These are phyloP conservation scores for Ceratobasidium sp. DNA, from an alignment of 1,284 basidiomycete species.

Conservation along the genomic window DNA sequence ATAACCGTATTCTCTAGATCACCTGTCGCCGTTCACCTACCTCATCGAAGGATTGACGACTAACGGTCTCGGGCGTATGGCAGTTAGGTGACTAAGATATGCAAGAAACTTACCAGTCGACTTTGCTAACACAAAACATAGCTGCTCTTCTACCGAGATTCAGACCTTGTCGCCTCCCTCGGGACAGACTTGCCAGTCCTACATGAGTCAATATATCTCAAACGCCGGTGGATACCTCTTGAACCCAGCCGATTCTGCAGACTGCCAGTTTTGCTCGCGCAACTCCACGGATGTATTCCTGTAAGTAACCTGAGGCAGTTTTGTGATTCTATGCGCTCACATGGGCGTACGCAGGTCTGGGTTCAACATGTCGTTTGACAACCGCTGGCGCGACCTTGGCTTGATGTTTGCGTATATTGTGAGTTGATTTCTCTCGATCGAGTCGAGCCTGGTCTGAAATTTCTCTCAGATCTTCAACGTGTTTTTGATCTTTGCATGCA, in stretches of 20 bases:
- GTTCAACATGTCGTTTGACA: constrained; percentile 73
- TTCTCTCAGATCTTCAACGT: constrained; percentile 25
- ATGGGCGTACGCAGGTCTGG: constrained; percentile 63
- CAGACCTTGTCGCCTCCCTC: constrained; percentile 74
- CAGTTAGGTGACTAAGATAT: not conserved
- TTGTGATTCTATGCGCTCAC: not conserved
- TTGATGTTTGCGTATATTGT: constrained; percentile 67
- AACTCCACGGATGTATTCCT: constrained; percentile 61
- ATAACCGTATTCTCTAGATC: constrained; percentile 53
- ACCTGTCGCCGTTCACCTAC: constrained; percentile 78
- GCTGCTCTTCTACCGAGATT: constrained; percentile 75
- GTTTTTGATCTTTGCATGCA: constrained; percentile 17
- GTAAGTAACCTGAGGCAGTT: constrained; percentile 32
- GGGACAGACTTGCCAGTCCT: constrained; percentile 77
- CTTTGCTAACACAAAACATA: constrained; percentile 53
- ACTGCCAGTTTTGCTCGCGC: constrained; percentile 69
- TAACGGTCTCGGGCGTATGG: constrained; percentile 55
- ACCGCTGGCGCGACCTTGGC: constrained; percentile 78
- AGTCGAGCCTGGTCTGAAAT: too few relatives aligned
- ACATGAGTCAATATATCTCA: constrained; percentile 73
- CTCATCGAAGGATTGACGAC: constrained; percentile 68
- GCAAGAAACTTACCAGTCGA: too few relatives aligned
- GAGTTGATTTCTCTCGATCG: constrained; percentile 50
- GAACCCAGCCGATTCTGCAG: constrained; percentile 68
- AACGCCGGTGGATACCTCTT: constrained; percentile 81